Conservation (phyloP, 106 monocot species). For the Allium sativum region DNA sequence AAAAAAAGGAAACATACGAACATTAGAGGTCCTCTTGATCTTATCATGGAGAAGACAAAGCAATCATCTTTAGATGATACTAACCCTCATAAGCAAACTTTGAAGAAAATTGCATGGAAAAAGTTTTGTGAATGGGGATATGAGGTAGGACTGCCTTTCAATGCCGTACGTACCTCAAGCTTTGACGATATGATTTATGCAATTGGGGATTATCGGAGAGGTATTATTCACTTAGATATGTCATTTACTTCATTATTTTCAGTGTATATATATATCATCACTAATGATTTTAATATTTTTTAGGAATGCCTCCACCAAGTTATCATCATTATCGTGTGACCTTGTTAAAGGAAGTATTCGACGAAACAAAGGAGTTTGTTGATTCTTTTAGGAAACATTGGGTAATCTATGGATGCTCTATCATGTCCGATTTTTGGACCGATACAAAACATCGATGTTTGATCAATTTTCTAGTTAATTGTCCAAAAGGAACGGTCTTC, state of each 20-base stretch:
- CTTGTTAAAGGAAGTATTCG: background rate
- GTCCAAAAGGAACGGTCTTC: no score
- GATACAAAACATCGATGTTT: no score
- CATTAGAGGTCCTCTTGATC: background rate
- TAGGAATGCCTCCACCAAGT: background rate
- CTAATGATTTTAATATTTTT: background rate
- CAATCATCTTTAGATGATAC: background rate
- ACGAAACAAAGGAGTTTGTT: background rate
- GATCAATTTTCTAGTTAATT: no score
- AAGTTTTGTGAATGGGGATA: background rate
- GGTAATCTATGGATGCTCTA: background rate
- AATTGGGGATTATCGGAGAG: background rate
- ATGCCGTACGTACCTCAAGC: background rate
- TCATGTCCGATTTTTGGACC: no score
- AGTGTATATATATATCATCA: background rate
- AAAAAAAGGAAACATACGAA: background rate
- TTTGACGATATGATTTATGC: background rate
- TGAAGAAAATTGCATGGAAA: slow-evolving; percentile 1
- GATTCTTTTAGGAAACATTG: no score
- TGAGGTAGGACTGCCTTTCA: background rate
- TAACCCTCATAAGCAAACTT: background rate
- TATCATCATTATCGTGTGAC: background rate
- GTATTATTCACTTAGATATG: background rate
- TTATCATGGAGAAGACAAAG: background rate
- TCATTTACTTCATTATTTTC: background rate